Percentiles rank a stretch among this genome's conserved stretches.
phyloP scores from a whole-genome alignment of 1,284 basidiomycete genomes.

The Moniliella sp. region DNA sequence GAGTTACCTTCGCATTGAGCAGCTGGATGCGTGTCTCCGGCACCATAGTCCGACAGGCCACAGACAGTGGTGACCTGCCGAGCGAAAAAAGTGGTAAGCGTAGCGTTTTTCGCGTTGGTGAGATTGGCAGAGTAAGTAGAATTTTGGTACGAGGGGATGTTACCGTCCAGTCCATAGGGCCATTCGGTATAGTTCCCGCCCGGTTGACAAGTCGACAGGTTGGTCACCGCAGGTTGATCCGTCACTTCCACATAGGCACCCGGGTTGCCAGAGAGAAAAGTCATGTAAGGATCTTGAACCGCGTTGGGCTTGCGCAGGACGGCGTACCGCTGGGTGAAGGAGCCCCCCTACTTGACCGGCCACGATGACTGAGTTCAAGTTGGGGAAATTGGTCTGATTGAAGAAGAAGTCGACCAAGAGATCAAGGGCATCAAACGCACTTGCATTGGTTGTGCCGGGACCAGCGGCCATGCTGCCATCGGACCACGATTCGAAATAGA shows the following conservation, averaged over 20 bases:
- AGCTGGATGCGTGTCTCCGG: conserved; percentile 19
- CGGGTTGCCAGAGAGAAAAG: conserved; percentile 12
- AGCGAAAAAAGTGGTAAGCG: conserved; percentile 8
- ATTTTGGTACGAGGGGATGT: conserved; percentile 1
- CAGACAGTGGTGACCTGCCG: conserved; percentile 13
- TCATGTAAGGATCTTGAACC: conserved; percentile 5
- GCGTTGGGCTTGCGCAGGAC: conserved; percentile 12
- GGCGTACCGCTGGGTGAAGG: conserved; percentile 20
- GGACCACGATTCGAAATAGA: conserved; percentile 6
- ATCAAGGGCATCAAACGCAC: conserved; percentile 17
- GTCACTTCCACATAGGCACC: too few species aligned
- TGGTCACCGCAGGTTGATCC: conserved; percentile 3
- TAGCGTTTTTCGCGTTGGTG: conserved; percentile 5
- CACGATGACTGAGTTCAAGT: conserved; percentile 14
- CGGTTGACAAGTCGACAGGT: conserved; percentile 1
- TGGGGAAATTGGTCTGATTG: conserved; percentile 17
- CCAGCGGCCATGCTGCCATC: neutral
- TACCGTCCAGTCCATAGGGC: conserved; percentile 5
- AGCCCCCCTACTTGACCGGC: conserved; percentile 21
- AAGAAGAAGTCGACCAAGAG: conserved; percentile 13
- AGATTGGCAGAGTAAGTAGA: conserved; percentile 1
- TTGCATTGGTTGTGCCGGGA: neutral
- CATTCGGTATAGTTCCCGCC: neutral
- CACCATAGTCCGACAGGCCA: conserved; percentile 11
- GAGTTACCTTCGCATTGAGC: conserved; percentile 16